phyloP scores from a whole-genome alignment of 2,329 filamentous ascomycete genomes.

The Fusarium sp. region DNA sequence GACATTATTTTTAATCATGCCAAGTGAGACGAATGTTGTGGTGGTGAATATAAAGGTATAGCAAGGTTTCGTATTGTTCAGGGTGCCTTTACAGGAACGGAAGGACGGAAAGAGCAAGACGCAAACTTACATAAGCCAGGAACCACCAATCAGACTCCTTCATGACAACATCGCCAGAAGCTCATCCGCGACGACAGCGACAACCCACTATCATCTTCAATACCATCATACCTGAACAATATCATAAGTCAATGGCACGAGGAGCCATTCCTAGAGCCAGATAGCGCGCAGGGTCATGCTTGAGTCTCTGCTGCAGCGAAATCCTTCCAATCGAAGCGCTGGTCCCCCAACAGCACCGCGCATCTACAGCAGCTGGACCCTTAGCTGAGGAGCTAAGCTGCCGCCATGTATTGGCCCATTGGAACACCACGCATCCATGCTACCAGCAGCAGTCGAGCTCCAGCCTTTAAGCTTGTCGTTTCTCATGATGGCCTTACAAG shows the following conservation, averaged over 20 bases:
- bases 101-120: constrained; percentile 9
- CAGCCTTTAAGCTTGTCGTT: constrained; percentile 60
- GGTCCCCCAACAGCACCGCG: constrained; percentile 28
- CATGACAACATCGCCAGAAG: constrained; percentile 32
- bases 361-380: constrained; percentile 24
- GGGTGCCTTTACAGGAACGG: neutral
- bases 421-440: constrained; percentile 86
- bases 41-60: neutral
- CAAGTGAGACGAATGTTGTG: neutral
- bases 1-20: neutral
- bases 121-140: constrained; percentile 23
- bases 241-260: constrained; percentile 37
- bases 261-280: constrained; percentile 20
- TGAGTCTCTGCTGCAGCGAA: constrained; percentile 31
- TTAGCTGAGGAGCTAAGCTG: constrained; percentile 42
- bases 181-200: constrained; percentile 27
- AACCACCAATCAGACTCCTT: constrained; percentile 24
- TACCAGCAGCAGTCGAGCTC: constrained; percentile 72
- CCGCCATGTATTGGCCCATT: constrained; percentile 89
- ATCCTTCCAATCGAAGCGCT: constrained; percentile 22
- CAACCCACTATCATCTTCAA: constrained; percentile 22
- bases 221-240: constrained; percentile 21
- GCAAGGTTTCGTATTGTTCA: neutral
- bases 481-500: constrained; percentile 69
- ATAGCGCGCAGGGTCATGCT: constrained; percentile 42